These are phyloP conservation scores for Ustilago sp. DNA, from an alignment of 1,284 basidiomycete species.

Conservation along the genomic window DNA sequence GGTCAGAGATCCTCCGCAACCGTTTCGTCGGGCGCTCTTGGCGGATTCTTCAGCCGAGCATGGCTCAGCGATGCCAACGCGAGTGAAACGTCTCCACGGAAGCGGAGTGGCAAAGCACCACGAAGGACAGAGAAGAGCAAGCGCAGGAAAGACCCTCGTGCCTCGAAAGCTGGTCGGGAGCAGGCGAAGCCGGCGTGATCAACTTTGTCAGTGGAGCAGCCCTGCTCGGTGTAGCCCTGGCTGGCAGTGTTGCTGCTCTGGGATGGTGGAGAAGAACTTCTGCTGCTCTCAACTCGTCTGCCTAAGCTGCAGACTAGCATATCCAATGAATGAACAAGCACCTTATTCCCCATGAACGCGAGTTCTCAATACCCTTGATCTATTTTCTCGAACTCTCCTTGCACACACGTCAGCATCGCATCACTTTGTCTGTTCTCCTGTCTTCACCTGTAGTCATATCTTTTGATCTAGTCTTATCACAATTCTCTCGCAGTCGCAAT, in stretches of 20 bases:
- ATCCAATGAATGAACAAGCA: background rate
- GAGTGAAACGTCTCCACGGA: slow-evolving; percentile 13
- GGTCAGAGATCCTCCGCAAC: slow-evolving; percentile 3
- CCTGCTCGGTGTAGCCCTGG: slow-evolving; percentile 47
- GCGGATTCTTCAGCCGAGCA: slow-evolving; percentile 26
- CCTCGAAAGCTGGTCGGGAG: slow-evolving; percentile 9
- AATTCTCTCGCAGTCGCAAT: slow-evolving; percentile 2
- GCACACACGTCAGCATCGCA: slow-evolving; percentile 8
- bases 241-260: slow-evolving; percentile 49
- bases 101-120: slow-evolving; percentile 23
- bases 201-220: slow-evolving; percentile 56
- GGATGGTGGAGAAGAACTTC: slow-evolving; percentile 54
- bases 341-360: background rate
- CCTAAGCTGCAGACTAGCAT: slow-evolving; percentile 7
- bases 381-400: background rate
- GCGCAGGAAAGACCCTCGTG: slow-evolving; percentile 24
- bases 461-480: background rate
- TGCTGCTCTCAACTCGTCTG: slow-evolving; percentile 37
- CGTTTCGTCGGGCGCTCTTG: slow-evolving; percentile 10
- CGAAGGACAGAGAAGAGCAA: slow-evolving; percentile 28
- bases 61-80: slow-evolving; percentile 21
- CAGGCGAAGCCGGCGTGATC: slow-evolving; percentile 40
- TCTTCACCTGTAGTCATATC: slow-evolving; percentile 15
- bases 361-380: background rate
- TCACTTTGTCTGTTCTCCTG: background rate